Percentiles rank a stretch among this genome's conserved stretches.
phyloP scores from a whole-genome alignment of 805 yeast species.

The Yamadazyma ubonensis region DNA sequence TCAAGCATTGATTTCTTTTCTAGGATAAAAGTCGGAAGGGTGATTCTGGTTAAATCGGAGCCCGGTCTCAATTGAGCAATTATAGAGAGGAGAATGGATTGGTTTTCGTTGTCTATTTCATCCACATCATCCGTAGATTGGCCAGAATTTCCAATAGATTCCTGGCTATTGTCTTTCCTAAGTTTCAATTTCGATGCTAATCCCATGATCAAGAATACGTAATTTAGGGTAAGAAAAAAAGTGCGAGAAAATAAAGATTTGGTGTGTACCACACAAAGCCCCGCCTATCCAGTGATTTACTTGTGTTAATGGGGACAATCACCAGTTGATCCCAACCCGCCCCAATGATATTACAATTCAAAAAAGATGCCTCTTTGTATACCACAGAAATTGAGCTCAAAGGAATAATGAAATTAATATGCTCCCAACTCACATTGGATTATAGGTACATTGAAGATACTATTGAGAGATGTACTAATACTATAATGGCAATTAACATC shows the following conservation, averaged over 20 bases:
- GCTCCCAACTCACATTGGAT: not conserved
- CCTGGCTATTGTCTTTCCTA: slow-evolving; percentile 11
- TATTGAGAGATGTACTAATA: not conserved
- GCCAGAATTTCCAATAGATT: slow-evolving; percentile 1
- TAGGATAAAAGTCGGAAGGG: slow-evolving; percentile 90
- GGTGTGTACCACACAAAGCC: not conserved
- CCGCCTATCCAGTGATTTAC: not conserved
- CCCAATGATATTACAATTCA: no score
- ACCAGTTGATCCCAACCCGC: no score
- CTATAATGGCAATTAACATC: not conserved
- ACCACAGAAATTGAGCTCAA: not conserved
- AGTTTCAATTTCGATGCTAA: slow-evolving; percentile 8
- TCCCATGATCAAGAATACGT: slow-evolving; percentile 5
- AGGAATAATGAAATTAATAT: not conserved
- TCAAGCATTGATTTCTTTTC: slow-evolving; percentile 97
- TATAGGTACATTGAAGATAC: not conserved
- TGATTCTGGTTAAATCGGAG: slow-evolving; percentile 82
- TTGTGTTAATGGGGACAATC: no score
- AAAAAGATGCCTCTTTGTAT: not conserved
- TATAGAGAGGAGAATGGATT: slow-evolving; percentile 80
- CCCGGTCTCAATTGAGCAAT: slow-evolving; percentile 93
- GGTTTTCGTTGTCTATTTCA: slow-evolving; percentile 88
- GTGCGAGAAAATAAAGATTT: not conserved
- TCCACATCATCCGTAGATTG: slow-evolving; percentile 68
- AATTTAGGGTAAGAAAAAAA: not conserved